These are phyloP conservation scores for Symbiodinium pilosum DNA, from an alignment of 73 alveolate genomes.

Conservation along the genomic window DNA sequence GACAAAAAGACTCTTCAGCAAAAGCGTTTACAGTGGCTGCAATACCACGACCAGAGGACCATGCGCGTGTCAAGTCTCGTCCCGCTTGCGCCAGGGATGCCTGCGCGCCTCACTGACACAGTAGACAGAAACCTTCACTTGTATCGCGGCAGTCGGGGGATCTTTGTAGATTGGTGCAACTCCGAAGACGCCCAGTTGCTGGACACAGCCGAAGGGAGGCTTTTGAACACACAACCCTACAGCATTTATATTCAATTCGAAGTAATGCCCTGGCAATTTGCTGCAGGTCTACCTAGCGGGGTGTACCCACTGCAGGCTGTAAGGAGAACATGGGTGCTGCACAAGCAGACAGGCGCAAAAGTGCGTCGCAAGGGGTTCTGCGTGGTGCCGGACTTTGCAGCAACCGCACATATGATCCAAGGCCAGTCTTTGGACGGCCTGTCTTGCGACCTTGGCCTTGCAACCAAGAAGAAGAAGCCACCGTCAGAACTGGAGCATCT, in stretches of 20 bases:
- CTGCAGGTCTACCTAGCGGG: background rate
- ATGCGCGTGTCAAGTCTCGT: background rate
- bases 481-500: background rate
- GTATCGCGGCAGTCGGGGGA: background rate
- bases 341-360: background rate
- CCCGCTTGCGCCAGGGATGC: background rate
- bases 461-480: background rate
- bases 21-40: background rate
- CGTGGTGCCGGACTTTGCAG: background rate
- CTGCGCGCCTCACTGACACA: background rate
- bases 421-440: background rate
- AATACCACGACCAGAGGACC: background rate
- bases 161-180: background rate
- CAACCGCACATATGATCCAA: background rate
- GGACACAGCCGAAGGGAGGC: background rate
- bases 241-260: background rate
- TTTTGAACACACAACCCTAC: background rate
- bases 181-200: background rate
- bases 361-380: background rate
- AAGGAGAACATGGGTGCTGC: background rate
- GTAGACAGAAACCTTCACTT: background rate
- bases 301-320: background rate
- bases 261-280: background rate
- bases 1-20: background rate
- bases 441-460: background rate